Evolutionary conservation across 2,329 filamentous ascomycete genomes (phyloP).

Genomic region (Helminthosporium solani): DNA sequence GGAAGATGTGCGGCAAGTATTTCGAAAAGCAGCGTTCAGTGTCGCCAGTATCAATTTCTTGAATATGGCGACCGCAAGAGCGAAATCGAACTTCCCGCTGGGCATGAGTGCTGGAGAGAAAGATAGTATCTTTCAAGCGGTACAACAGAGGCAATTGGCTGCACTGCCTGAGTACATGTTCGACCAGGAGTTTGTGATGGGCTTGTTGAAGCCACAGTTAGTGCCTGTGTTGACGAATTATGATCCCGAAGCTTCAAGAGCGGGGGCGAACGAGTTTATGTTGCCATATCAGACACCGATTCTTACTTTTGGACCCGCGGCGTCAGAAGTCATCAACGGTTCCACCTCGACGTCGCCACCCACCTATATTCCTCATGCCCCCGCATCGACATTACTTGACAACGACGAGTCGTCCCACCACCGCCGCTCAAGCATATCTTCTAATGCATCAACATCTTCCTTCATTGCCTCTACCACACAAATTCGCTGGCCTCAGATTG

Average conservation of each 20-base stretch:
- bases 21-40: constrained; percentile 29
- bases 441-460: constrained; percentile 12
- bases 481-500: constrained; percentile 26
- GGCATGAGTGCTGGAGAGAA: constrained; percentile 20
- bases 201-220: constrained; percentile 19
- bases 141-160: constrained; percentile 18
- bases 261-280: neutral
- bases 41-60: constrained; percentile 29
- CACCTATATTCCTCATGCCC: neutral
- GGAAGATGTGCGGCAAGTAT: constrained; percentile 18
- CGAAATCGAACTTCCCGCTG: constrained; percentile 9
- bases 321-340: neutral
- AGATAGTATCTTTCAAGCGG: constrained; percentile 23
- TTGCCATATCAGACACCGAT: constrained; percentile 12
- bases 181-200: constrained; percentile 28
- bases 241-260: neutral
- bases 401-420: neutral
- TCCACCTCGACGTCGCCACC: neutral
- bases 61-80: constrained; percentile 14
- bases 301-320: constrained; percentile 2
- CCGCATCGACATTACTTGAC: neutral
- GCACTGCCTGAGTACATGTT: constrained; percentile 26
- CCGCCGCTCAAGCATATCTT: neutral
- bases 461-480: constrained; percentile 27
- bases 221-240: constrained; percentile 2